These are phyloP conservation scores for Globisporangium carolinianum DNA, from an alignment of 352 stramenopile species.

Conservation along the genomic window DNA sequence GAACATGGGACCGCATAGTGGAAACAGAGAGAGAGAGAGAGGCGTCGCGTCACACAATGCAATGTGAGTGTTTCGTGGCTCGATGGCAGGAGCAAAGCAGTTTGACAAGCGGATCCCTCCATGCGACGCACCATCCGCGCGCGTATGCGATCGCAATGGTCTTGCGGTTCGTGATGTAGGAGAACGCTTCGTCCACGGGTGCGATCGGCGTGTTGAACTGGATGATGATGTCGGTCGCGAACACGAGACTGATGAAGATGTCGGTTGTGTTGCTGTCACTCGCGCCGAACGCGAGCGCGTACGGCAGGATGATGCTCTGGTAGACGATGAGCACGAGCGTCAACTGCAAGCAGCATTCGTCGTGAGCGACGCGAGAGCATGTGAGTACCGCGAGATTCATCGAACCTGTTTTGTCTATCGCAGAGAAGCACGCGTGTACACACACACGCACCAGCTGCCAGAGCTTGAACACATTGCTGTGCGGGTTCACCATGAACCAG, in stretches of 20 bases:
- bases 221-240: constrained; percentile 61
- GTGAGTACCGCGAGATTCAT: background rate
- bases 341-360: constrained; percentile 17
- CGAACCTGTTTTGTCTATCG: background rate
- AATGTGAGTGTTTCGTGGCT: too few species aligned
- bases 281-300: constrained; percentile 48
- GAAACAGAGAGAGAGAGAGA: background rate
- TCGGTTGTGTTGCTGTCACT: constrained; percentile 43
- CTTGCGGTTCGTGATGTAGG: constrained; percentile 57
- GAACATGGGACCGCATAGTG: background rate
- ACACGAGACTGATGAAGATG: constrained; percentile 57
- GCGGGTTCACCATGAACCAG: constrained; percentile 57
- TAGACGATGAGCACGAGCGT: constrained; percentile 75
- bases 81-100: background rate
- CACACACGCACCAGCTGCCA: constrained; percentile 60
- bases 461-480: constrained; percentile 59
- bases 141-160: constrained; percentile 49
- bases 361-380: background rate
- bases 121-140: constrained; percentile 41
- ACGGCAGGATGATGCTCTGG: constrained; percentile 69
- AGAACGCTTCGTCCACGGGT: constrained; percentile 26
- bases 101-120: background rate
- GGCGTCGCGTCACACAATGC: background rate
- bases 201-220: constrained; percentile 70
- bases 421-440: background rate